Percentiles rank a stretch among this genome's conserved stretches.
phyloP scores from a whole-genome alignment of 108 stramenopile species.

The Fragilariopsis cylindrus region DNA sequence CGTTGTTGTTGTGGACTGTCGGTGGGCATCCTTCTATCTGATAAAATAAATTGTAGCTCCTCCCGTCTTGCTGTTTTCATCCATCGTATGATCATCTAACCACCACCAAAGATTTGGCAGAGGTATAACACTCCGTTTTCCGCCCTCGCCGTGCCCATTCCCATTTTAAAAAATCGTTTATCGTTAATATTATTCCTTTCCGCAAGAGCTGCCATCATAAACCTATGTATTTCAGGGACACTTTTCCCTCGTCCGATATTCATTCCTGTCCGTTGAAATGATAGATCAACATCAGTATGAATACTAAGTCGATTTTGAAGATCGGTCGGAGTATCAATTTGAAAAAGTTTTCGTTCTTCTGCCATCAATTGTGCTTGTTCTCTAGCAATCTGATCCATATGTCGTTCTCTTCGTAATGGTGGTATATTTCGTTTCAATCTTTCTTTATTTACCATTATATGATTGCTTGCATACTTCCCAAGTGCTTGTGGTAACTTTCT shows the following conservation, averaged over 20 bases:
- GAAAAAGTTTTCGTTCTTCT: conserved; percentile 17
- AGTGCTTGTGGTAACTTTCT: conserved; percentile 4
- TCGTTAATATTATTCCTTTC: conserved; percentile 47
- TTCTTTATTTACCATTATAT: conserved; percentile 46
- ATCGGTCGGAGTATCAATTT: conserved; percentile 16
- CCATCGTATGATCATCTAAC: not conserved
- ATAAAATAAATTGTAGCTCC: no score
- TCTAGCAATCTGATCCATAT: conserved; percentile 43
- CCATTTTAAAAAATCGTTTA: conserved; percentile 35
- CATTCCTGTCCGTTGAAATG: conserved; percentile 28
- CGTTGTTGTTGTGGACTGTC: no score
- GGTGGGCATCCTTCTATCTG: no score
- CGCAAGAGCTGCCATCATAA: conserved; percentile 33
- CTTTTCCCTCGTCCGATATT: conserved; percentile 38
- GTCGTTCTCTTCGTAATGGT: conserved; percentile 26
- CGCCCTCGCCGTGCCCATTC: conserved; percentile 45
- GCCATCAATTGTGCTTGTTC: conserved; percentile 37
- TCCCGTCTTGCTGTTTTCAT: not conserved
- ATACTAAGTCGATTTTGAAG: not conserved
- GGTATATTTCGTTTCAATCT: conserved; percentile 29
- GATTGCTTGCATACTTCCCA: conserved; percentile 32
- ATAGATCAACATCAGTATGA: not conserved
- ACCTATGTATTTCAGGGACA: conserved; percentile 28
- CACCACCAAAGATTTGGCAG: conserved; percentile 42
- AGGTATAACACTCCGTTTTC: conserved; percentile 36